Base-by-base conservation (phyloP, 148 eudicot species). In the Spergularia bocconei region DNA sequence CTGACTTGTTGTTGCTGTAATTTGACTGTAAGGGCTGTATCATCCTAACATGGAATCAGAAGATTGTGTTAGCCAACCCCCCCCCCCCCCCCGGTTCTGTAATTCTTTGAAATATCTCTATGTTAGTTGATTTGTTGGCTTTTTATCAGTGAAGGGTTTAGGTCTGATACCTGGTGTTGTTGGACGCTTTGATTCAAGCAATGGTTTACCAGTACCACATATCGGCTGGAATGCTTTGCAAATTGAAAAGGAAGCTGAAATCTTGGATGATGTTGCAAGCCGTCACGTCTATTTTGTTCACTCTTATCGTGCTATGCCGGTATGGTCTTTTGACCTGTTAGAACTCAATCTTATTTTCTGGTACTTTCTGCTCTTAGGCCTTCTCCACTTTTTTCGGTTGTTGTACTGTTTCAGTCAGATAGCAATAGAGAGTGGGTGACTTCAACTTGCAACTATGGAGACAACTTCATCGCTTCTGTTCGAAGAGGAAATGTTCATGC, bases 261-360 rank as follows among this genome's bases (percentile, higher is more conserved):
- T 96, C 60, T 83, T 96, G 86, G 91, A 87, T 79, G 94, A 89
- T 75, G 81, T 92, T 76, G 90, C 84, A 63, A 81, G 81, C 73
- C 87, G 84, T 57, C 99, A 96, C 88, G 97, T 96, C 79, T 96
- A 96, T 82, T 96, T 96, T 75, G 99, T 95, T 72, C 99, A 95
- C 74, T 95, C 99, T 71, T 95, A 95, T 72, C 99, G 97, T 72
- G 99, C 97, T 55, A 76, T 88, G 77, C 97, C 91, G 66, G 99
- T 96, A 91, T 76, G 84, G 23, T 67, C 72, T 51, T 61, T 72
- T 29, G 44, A n/a, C 23, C 6, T 66, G 59, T 25, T 21, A 67
- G 53, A 67, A 67, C 17, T 76, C 16, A 41, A 67, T 54, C 65
- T 10, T 53, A 13, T 64, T 12, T 41, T 19, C 52, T 77, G 23